phyloP scores from a whole-genome alignment of 169 alveolate genomes.

The Cryptosporidium sp. region DNA sequence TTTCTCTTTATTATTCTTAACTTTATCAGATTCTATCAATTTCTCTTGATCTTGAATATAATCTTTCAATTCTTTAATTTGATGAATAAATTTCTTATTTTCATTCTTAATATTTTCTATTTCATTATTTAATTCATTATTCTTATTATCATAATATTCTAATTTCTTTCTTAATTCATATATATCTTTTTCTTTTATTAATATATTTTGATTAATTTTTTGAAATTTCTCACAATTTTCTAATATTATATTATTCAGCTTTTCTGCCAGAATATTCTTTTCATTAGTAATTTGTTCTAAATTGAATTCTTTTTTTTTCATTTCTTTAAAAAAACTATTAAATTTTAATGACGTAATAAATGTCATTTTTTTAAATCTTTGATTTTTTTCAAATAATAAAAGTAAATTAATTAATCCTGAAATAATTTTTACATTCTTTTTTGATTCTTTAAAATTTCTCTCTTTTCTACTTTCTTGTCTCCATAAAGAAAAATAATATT shows the following conservation, averaged over 20 bases:
- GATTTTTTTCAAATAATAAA: conserved; percentile 16
- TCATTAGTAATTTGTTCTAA: conserved; percentile 19
- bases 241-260: conserved; percentile 10
- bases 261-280: conserved; percentile 11
- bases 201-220: neutral
- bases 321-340: neutral
- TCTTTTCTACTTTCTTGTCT: conserved; percentile 3
- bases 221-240: conserved; percentile 18
- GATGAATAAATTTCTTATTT: neutral
- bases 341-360: neutral
- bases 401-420: neutral
- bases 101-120: neutral
- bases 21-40: conserved; percentile 6
- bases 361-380: neutral
- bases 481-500: conserved; percentile 57
- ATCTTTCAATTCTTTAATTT: conserved; percentile 20
- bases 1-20: conserved; percentile 21
- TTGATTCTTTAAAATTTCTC: neutral
- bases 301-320: neutral
- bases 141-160: conserved; percentile 25
- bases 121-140: conserved; percentile 15
- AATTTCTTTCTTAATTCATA: conserved; percentile 40
- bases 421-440: neutral
- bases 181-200: conserved; percentile 23
- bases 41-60: neutral